Percentiles rank a stretch among this genome's conserved stretches.
Evolutionary conservation across 1,139 yeast genomes (phyloP).

Genomic region (Blastobotrys ciferrii): DNA sequence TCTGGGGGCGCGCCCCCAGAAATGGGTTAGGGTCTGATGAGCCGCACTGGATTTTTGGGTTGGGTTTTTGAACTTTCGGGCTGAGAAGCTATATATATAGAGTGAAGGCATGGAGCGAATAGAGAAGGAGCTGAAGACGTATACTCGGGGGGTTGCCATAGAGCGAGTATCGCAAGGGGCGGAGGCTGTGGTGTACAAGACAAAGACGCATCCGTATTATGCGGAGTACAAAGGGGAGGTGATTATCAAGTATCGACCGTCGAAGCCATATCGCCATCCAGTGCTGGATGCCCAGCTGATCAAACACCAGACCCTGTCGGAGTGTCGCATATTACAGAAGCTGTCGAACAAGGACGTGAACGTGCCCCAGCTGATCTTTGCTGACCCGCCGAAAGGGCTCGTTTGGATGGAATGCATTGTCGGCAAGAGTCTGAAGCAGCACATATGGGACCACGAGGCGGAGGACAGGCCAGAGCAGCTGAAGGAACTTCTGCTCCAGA

Average conservation of each 20-base stretch:
- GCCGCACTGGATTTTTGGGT: background rate
- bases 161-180: slow-evolving; percentile 76
- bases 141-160: slow-evolving; percentile 47
- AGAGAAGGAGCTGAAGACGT: slow-evolving; percentile 42
- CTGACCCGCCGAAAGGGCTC: slow-evolving; percentile 75
- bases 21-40: no score
- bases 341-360: slow-evolving; percentile 52
- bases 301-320: slow-evolving; percentile 78
- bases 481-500: slow-evolving; percentile 35
- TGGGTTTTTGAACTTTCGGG: background rate
- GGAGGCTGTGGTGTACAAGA: slow-evolving; percentile 77
- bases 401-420: slow-evolving; percentile 85
- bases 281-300: slow-evolving; percentile 73
- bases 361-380: slow-evolving; percentile 68
- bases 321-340: slow-evolving; percentile 71
- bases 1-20: no score
- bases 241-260: slow-evolving; percentile 83
- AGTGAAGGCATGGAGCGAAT: slow-evolving; percentile 19
- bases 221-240: slow-evolving; percentile 27
- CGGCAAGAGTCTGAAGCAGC: slow-evolving; percentile 38
- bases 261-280: slow-evolving; percentile 86
- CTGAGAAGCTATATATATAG: background rate
- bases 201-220: slow-evolving; percentile 67
- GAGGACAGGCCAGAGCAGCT: slow-evolving; percentile 27
- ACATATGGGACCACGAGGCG: slow-evolving; percentile 39